Evolutionary conservation across 805 yeast genomes (phyloP), one percentile per base, ranked within the genome.

Genomic region (Sungouiella thailandica): DNA sequence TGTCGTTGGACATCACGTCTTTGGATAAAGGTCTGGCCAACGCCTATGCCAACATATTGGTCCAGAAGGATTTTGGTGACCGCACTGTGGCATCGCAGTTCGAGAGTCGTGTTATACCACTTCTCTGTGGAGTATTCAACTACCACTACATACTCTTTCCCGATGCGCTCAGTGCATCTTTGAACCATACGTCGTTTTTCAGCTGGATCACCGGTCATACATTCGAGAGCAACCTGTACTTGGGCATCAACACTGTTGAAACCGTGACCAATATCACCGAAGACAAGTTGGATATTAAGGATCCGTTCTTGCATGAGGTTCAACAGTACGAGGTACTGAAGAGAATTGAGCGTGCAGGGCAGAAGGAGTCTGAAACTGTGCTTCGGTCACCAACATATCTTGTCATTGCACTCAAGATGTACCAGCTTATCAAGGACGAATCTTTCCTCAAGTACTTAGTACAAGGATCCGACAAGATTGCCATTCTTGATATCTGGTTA

Each of bases 1-100:
- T 47, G n/a, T 52, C 61, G 2, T 47, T 53, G 11, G 64, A 59
- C 38, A 56, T 58, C 23, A 54, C 63, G 11, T 52, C 49, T 10
- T 31, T 52, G 23, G 29, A 29, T 15, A 36, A 36, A 8, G 53
- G 46, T 14, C 43, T 52, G 7, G 44, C 49, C 4, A 58, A 60
- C 35, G 29, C 32, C 7, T 57, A 53, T 34, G 46, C 47, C 26
- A 34, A 39, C 16, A 28, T 27, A 10, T 30, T 54, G n/a, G 33
- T 34, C 13, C 19, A 31, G n/a, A 15, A 36, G n/a, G 49, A 47
- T 19, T 54, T 47, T 31, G 22, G 36, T 4, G 37, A 36, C 11
- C 37, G 37, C 14, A 23, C 17, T 3, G 24, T 4, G 3, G 13
- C 25, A 20, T 26, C 24, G 5, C 23, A 17, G 10, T 15, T 39